These are phyloP conservation scores for Pisolithus marmoratus DNA, from an alignment of 768 basidiomycete species.

Conservation along the genomic window DNA sequence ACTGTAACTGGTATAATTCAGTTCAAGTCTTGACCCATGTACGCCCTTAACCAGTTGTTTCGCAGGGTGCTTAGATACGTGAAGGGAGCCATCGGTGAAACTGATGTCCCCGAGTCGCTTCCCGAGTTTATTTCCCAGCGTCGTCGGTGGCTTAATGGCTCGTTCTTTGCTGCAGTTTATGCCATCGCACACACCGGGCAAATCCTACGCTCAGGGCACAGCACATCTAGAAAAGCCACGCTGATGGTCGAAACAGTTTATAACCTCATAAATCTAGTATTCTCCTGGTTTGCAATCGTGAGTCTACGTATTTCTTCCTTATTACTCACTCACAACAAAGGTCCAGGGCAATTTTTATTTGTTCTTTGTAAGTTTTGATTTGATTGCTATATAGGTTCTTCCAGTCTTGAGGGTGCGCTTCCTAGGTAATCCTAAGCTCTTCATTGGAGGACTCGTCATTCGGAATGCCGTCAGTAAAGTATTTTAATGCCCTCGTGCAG, in stretches of 20 bases:
- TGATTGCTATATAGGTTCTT: not conserved
- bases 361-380: constrained; percentile 66
- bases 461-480: constrained; percentile 54
- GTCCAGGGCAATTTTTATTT: constrained; percentile 88
- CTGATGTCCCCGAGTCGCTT: constrained; percentile 88
- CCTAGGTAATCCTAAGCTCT: constrained; percentile 78
- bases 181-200: constrained; percentile 69
- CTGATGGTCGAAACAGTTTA: constrained; percentile 82
- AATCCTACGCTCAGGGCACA: constrained; percentile 49
- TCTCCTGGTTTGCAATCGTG: constrained; percentile 91
- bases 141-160: constrained; percentile 86
- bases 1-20: constrained; percentile 63
- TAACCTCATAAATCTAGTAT: constrained; percentile 80
- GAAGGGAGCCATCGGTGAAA: constrained; percentile 87
- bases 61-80: constrained; percentile 94
- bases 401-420: not conserved
- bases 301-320: constrained; percentile 24
- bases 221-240: constrained; percentile 61
- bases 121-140: constrained; percentile 94
- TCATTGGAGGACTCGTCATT: constrained; percentile 77
- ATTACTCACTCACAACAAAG: not conserved
- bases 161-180: constrained; percentile 93
- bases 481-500: constrained; percentile 73
- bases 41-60: constrained; percentile 8
- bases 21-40: not conserved